Evolutionary conservation across 345 rosid species (phyloP).

Genomic region (Abelmoschus esculentus): DNA sequence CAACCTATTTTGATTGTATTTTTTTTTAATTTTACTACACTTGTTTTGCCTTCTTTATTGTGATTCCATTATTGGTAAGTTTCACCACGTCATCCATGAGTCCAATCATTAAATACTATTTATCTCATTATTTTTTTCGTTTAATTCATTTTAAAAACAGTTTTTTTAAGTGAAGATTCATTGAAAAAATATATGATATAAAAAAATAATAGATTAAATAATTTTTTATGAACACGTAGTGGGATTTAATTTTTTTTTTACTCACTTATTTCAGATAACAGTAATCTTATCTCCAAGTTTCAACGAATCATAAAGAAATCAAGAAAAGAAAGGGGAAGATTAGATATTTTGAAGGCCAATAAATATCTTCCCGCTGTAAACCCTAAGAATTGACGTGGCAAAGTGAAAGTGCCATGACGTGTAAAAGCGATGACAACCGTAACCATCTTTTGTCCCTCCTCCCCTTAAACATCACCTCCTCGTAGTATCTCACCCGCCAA

Average conservation of each 20-base stretch:
- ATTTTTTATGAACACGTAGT: too few species aligned
- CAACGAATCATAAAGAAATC: not conserved
- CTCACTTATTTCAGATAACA: too few species aligned
- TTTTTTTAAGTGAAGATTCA: too few species aligned
- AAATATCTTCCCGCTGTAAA: slow-evolving; percentile 35
- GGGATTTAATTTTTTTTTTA: too few species aligned
- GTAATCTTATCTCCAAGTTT: not conserved
- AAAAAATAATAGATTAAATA: too few species aligned
- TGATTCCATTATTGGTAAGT: too few species aligned
- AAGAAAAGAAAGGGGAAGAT: not conserved
- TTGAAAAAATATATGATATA: too few species aligned
- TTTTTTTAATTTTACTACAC: not conserved
- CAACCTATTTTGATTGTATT: slow-evolving; percentile 7
- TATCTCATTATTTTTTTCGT: too few species aligned
- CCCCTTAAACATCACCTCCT: not conserved
- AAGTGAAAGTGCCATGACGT: slow-evolving; percentile 26
- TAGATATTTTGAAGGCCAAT: slow-evolving; percentile 34
- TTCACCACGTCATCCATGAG: too few species aligned
- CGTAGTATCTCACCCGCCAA: not conserved
- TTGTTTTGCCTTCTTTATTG: not conserved
- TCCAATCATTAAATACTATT: too few species aligned
- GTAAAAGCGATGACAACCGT: slow-evolving; percentile 68
- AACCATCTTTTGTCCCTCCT: slow-evolving; percentile 22
- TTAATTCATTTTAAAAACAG: too few species aligned
- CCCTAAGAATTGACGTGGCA: slow-evolving; percentile 44